Evolutionary conservation across 257 asterid genomes (phyloP), one percentile per base, ranked within the genome.

Genomic region (Verbascum thapsus): DNA sequence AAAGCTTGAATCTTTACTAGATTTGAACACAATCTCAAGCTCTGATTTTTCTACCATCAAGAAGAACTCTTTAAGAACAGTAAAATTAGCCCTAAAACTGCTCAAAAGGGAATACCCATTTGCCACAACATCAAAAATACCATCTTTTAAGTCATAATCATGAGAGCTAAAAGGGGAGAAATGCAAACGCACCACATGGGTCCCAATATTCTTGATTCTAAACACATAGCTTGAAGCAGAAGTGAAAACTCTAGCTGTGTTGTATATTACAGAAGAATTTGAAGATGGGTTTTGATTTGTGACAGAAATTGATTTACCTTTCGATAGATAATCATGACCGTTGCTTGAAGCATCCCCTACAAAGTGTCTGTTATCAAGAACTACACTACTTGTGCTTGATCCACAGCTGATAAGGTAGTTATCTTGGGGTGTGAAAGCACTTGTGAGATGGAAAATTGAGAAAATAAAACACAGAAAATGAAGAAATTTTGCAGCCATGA

Each of bases 391-490:
- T 42, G 53, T 34, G 53, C 53, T 66, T 30, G 95, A 84, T 64
- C 96, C 97, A 61, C 95, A 87, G 86, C 56, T 85, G 53, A 89
- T 50, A 22, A 89, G 83, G 72, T 79, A 84, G 62, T 85, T 83
- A 30, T 86, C 95, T 73, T 69, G 80, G 7, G 97, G 94, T 9
- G 77, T 58, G 67, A 89, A 88, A 64, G 82, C 87, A 47, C 53
- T n/a, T 13, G 88, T 68, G 32, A 63, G 6, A 70, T 19, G 37
- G 42, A 74, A 19, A 19, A 68, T 12, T 44, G 68, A 70, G 15
- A 69, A 48, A 19, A 42, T 23, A 38, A 74, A 47, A 50, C 44
- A 54, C 58, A 81, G 66, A 67, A 74, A 83, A 39, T 32, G 73
- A 34, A 74, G 49, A 47, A 61, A 13, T 63, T 48, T 85, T 35